Percentiles rank a stretch among this genome's conserved stretches.
phyloP scores from a whole-genome alignment of 345 rosid genomes.

The Heritiera littoralis region DNA sequence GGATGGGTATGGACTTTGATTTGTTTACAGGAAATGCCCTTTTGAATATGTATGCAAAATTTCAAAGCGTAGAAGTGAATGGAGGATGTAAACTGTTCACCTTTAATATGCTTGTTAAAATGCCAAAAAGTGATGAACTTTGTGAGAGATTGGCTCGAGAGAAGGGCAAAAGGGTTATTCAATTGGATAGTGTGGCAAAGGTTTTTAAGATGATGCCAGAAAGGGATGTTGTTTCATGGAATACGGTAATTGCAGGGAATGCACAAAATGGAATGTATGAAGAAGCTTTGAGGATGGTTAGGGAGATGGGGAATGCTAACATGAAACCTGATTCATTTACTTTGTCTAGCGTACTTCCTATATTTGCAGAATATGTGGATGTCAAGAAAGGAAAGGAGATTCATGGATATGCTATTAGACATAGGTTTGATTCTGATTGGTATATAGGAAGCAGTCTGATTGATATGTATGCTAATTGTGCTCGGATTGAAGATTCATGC shows the following conservation, averaged over 20 bases:
- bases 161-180: neutral
- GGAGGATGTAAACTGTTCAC: slow-evolving; percentile 4
- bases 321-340: slow-evolving; percentile 79
- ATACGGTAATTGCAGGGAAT: slow-evolving; percentile 70
- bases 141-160: neutral
- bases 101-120: slow-evolving; percentile 42
- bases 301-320: slow-evolving; percentile 55
- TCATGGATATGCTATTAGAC: slow-evolving; percentile 75
- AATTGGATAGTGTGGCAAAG: slow-evolving; percentile 44
- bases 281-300: slow-evolving; percentile 66
- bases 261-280: slow-evolving; percentile 65
- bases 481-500: slow-evolving; percentile 49
- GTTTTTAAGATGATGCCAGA: slow-evolving; percentile 71
- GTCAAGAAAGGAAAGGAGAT: slow-evolving; percentile 73
- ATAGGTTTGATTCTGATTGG: slow-evolving; percentile 49
- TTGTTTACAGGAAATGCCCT: slow-evolving; percentile 79
- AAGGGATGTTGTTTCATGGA: slow-evolving; percentile 84
- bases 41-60: slow-evolving; percentile 81
- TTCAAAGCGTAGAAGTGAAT: slow-evolving; percentile 29
- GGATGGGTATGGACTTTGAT: slow-evolving; percentile 61
- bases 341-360: slow-evolving; percentile 73
- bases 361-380: slow-evolving; percentile 65
- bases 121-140: slow-evolving; percentile 33
- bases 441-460: slow-evolving; percentile 72
- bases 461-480: slow-evolving; percentile 82